phyloP scores from a whole-genome alignment of 352 stramenopile species.

The Pythium angustatum region DNA sequence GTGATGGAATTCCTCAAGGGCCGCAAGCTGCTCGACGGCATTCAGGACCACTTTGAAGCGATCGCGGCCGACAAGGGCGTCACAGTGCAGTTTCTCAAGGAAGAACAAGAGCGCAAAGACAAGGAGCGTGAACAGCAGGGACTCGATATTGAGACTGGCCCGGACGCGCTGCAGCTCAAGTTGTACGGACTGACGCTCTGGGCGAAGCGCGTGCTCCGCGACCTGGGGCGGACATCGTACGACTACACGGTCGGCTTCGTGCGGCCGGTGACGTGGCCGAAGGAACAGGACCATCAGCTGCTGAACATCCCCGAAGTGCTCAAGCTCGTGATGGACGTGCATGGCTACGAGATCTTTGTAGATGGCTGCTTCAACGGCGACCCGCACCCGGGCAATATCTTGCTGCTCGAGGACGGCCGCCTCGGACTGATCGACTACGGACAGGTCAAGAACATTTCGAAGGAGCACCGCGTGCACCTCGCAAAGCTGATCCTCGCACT shows the following conservation, averaged over 20 bases:
- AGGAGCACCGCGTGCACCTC: conserved; percentile 64
- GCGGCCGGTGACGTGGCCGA: conserved; percentile 45
- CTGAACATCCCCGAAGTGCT: conserved; percentile 84
- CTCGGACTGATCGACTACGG: conserved; percentile 93
- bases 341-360: conserved; percentile 92
- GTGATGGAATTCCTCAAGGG: conserved; percentile 95
- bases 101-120: conserved; percentile 74
- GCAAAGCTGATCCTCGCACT: conserved; percentile 86
- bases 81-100: conserved; percentile 81
- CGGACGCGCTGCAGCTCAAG: conserved; percentile 54
- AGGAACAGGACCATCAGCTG: conserved; percentile 50
- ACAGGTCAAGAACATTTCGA: conserved; percentile 87
- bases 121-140: conserved; percentile 56
- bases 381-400: conserved; percentile 90
- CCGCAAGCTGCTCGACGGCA: conserved; percentile 81
- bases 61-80: conserved; percentile 87
- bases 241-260: conserved; percentile 89
- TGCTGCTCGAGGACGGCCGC: conserved; percentile 88
- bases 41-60: conserved; percentile 90
- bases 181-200: conserved; percentile 53
- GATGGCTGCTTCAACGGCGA: conserved; percentile 93
- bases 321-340: conserved; percentile 87
- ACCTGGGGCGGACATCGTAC: conserved; percentile 52
- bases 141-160: conserved; percentile 75
- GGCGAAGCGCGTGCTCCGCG: conserved; percentile 41